Conservation (phyloP, 2,329 filamentous ascomycete species). For the Colletotrichum magnum region DNA sequence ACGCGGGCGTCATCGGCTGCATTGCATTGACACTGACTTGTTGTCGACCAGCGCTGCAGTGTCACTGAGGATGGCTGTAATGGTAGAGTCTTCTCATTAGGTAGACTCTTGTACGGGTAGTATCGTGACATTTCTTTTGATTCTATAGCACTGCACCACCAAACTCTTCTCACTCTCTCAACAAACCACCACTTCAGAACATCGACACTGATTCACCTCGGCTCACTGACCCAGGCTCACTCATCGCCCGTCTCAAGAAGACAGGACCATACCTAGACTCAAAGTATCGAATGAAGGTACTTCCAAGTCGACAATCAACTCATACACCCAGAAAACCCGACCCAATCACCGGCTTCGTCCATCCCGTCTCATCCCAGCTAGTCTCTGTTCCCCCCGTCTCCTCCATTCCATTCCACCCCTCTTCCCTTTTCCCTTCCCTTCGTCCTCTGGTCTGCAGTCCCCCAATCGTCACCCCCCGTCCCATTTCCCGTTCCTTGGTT, state of each 20-base stretch:
- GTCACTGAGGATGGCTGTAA: no score
- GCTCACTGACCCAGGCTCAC: no score
- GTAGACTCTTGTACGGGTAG: no score
- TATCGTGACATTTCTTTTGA: no score
- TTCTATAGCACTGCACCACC: no score
- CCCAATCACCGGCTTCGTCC: conserved; percentile 26
- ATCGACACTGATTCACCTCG: neutral
- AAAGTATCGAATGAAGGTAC: neutral
- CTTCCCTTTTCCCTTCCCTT: neutral
- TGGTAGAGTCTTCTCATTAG: no score
- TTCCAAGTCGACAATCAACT: neutral
- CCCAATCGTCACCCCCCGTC: conserved; percentile 15
- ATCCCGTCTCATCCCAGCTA: conserved; percentile 33
- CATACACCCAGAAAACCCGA: neutral
- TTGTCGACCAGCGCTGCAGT: neutral
- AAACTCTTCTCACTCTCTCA: no score
- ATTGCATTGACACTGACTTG: conserved; percentile 29
- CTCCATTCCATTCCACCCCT: neutral
- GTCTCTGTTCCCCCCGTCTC: neutral
- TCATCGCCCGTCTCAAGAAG: no score
- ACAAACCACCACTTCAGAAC: neutral
- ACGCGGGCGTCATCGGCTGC: conserved; percentile 32
- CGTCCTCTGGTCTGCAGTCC: neutral
- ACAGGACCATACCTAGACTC: neutral
- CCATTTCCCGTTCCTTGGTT: conserved; percentile 32